Evolutionary conservation across 75 land plant species (phyloP).

Genomic region (Picea glauca): DNA sequence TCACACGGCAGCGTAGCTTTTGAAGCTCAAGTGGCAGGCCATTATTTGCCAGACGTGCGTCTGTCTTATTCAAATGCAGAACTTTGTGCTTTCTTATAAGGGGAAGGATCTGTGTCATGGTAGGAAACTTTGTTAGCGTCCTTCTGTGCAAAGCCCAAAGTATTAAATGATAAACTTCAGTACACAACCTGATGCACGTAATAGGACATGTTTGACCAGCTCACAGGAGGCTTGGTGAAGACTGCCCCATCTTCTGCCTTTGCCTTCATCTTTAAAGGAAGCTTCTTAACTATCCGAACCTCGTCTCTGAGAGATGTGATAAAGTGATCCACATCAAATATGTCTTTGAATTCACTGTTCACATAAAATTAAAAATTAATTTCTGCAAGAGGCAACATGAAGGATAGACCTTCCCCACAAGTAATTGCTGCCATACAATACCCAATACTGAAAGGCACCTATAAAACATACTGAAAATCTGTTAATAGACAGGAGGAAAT

Average conservation of each 20-base stretch:
- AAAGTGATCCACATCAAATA: conserved; percentile 82
- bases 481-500: neutral
- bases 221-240: conserved; percentile 70
- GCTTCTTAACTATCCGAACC: conserved; percentile 57
- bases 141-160: neutral
- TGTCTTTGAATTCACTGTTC: conserved; percentile 77
- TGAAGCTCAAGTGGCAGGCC: conserved; percentile 55
- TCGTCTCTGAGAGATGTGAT: conserved; percentile 66
- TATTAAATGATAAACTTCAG: neutral
- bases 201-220: conserved; percentile 88
- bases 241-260: conserved; percentile 39
- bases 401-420: neutral
- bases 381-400: neutral
- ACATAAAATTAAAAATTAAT: neutral
- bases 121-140: neutral
- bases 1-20: conserved; percentile 64
- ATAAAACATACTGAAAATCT: neutral
- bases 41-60: conserved; percentile 74
- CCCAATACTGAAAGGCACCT: neutral
- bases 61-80: conserved; percentile 58
- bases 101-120: conserved; percentile 54
- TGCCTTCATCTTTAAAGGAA: conserved; percentile 52
- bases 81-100: conserved; percentile 55
- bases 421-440: neutral
- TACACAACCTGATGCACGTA: conserved; percentile 58